Conservation (phyloP, 352 stramenopile genomes). For the Lagenidium giganteum region DNA sequence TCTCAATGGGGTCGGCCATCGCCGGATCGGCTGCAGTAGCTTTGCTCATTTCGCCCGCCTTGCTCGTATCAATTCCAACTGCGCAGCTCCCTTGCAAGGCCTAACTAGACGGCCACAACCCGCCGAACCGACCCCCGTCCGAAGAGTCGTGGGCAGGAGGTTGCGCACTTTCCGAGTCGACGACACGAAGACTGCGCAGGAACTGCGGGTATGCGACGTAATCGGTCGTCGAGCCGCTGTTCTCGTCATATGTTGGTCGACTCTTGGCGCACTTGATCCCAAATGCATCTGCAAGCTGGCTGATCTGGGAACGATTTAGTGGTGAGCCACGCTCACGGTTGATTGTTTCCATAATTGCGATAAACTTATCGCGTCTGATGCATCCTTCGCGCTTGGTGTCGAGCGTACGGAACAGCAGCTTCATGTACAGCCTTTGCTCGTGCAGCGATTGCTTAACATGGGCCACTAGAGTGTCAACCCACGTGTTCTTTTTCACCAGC, state of each 20-base stretch:
- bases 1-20: not conserved
- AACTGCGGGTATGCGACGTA: constrained; percentile 72
- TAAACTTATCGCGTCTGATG: constrained; percentile 62
- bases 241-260: constrained; percentile 21
- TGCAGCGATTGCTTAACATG: constrained; percentile 69
- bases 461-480: constrained; percentile 63
- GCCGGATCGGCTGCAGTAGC: too few species aligned
- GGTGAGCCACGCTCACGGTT: constrained; percentile 66
- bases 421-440: constrained; percentile 77
- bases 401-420: constrained; percentile 74
- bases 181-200: constrained; percentile 62
- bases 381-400: constrained; percentile 63
- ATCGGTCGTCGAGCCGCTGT: constrained; percentile 15
- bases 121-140: too few species aligned
- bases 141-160: too few species aligned
- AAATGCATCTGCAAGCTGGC: constrained; percentile 66
- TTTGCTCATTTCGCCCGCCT: too few species aligned
- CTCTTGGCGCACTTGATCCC: constrained; percentile 20
- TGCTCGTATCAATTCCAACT: too few species aligned
- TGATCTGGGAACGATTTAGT: constrained; percentile 50
- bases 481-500: constrained; percentile 31
- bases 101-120: too few species aligned
- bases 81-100: too few species aligned
- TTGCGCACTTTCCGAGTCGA: constrained; percentile 34
- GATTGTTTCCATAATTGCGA: constrained; percentile 68